phyloP scores from a whole-genome alignment of 495 filamentous ascomycete species.

The Aspergillus campestris region DNA sequence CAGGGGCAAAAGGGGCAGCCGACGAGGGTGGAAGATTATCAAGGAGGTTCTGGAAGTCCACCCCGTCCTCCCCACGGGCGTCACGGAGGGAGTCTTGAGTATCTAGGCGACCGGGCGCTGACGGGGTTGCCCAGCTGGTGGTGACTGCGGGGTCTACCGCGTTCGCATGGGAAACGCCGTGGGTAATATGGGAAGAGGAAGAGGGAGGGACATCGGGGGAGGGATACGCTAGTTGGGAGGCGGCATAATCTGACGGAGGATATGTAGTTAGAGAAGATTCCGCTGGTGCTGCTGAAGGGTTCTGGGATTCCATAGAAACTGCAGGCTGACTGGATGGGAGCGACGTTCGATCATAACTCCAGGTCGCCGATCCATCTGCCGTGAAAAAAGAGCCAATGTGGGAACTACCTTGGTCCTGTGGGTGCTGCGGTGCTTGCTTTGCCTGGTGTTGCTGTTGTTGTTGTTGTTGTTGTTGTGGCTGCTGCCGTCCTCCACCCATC shows the following conservation, averaged over 20 bases:
- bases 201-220: conserved; percentile 30
- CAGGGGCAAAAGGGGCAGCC: conserved; percentile 26
- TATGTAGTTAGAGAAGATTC: conserved; percentile 23
- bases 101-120: conserved; percentile 21
- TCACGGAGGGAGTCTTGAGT: conserved; percentile 10
- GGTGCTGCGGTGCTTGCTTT: no score
- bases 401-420: conserved; percentile 19
- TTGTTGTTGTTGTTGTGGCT: conserved; percentile 4
- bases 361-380: conserved; percentile 9
- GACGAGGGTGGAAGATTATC: conserved; percentile 42
- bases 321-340: conserved; percentile 2
- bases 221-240: conserved; percentile 29
- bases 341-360: conserved; percentile 6
- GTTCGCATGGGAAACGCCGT: conserved; percentile 24
- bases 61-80: conserved; percentile 26
- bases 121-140: conserved; percentile 13
- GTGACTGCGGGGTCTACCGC: conserved; percentile 25
- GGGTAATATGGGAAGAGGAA: conserved; percentile 36
- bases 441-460: background rate
- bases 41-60: conserved; percentile 45
- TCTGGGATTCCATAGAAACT: conserved; percentile 11
- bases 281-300: conserved; percentile 4
- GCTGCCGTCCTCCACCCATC: conserved; percentile 4
- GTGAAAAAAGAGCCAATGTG: conserved; percentile 11
- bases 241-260: conserved; percentile 19